Base-by-base conservation (phyloP, 495 filamentous ascomycete species). In the Daldinia vernicosa region DNA sequence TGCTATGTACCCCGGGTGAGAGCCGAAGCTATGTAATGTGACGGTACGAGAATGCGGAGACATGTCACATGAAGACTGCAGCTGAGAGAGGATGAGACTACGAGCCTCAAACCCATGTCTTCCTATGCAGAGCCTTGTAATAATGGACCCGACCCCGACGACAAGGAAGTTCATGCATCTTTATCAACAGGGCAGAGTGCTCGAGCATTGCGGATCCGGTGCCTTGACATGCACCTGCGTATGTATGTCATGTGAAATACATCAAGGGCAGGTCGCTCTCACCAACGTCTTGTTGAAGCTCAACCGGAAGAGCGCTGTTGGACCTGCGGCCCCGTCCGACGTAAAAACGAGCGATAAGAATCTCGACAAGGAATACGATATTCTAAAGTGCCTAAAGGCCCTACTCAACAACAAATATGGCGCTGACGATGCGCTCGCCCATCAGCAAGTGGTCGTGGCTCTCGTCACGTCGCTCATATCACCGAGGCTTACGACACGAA, bases 341-440 rank as follows among this genome's bases (percentile, higher is more conserved):
- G 82, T 81, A 15, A 90, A 88, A n/a, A 45, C 62, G 52, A 88
- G 83, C 67, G 93, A 97, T 69, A 94, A 93, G 78, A 93, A 97
- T 74, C 82, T 97, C 54, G 95, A 99, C 72, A 89, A 91, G 59
- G 95, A 99, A 81, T 98, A 98, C 79, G 95, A 98, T 75, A 97
- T 99, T 72, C 88, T 96, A 66, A 99, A 99, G 81, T 98, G 96
- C 80, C 79, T 99, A 56, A 99, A 98, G 80, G 93, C 93, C 53
- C 80, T 98, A 53, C 96, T 98, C 91, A 99, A 99, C 86, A 99
- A 97, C 85, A 97, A 97, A 75, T 98, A 95, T 80, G 95, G 95
- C 51, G 96, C 95, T 32, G 96, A 99, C 73, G 94, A 99, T 86
- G 95, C 96, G n/a, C 84, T 99, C 52, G 82, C 86, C 37, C 95